Evolutionary conservation across 2,329 filamentous ascomycete species (phyloP).

Genomic region (Colletotrichum tamarilloi): DNA sequence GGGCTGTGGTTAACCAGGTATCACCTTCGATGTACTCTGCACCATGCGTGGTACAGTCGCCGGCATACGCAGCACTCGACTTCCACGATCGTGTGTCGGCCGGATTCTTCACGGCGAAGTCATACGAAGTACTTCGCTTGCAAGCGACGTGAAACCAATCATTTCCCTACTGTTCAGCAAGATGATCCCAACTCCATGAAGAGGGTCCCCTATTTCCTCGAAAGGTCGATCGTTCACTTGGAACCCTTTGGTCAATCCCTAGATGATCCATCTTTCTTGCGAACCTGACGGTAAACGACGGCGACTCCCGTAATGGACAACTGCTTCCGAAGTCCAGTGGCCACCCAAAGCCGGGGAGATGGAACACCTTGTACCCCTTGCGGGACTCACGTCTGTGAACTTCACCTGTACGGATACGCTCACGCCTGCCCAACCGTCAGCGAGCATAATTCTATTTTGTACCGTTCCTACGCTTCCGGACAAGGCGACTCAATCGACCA

Average conservation of each 20-base stretch:
- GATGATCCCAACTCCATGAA: not conserved
- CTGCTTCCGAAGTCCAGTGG: not conserved
- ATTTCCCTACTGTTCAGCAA: not conserved
- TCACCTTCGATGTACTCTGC: not conserved
- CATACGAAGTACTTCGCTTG: not conserved
- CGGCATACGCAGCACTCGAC: not conserved
- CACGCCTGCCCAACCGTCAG: not conserved
- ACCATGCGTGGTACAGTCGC: not conserved
- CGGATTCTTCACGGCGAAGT: not conserved
- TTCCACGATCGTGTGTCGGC: not conserved
- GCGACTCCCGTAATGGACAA: slow-evolving; percentile 8
- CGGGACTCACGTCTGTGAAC: not conserved
- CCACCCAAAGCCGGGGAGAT: slow-evolving; percentile 17
- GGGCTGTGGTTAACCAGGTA: slow-evolving; percentile 12
- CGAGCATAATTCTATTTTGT: not conserved
- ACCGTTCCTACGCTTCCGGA: not conserved
- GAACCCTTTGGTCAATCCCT: not conserved
- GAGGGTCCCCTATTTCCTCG: not conserved
- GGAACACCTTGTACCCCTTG: slow-evolving; percentile 6
- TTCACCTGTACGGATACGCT: not conserved
- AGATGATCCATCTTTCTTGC: slow-evolving; percentile 8
- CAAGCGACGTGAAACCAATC: not conserved
- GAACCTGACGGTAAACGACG: not conserved
- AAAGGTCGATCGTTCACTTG: slow-evolving; percentile 13
- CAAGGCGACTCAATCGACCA: too few relatives aligned